phyloP scores from a whole-genome alignment of 2,329 filamentous ascomycete genomes.

The Rasamsonia emersonii region DNA sequence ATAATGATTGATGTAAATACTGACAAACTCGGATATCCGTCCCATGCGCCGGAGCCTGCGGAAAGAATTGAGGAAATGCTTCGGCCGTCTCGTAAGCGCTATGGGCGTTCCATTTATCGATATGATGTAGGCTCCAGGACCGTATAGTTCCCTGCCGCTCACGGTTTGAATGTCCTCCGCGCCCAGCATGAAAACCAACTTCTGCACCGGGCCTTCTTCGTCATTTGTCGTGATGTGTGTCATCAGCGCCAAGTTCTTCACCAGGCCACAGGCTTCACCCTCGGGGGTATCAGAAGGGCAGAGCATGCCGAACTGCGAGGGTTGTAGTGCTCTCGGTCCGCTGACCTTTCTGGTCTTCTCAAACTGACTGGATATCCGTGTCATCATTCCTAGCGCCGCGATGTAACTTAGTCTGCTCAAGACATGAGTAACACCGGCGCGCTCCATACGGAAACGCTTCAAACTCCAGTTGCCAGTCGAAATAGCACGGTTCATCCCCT shows the following conservation, averaged over 20 bases:
- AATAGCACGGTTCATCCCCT: slow-evolving; percentile 90
- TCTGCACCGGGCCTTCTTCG: slow-evolving; percentile 80
- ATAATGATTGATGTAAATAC: slow-evolving; percentile 91
- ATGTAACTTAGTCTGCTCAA: slow-evolving; percentile 94
- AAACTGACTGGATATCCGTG: slow-evolving; percentile 93
- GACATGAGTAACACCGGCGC: slow-evolving; percentile 93
- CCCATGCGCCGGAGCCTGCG: slow-evolving; percentile 80
- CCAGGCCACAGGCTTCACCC: slow-evolving; percentile 94
- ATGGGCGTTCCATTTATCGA: slow-evolving; percentile 94
- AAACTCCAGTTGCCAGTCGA: slow-evolving; percentile 97
- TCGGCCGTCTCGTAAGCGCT: slow-evolving; percentile 76
- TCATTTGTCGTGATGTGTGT: slow-evolving; percentile 98
- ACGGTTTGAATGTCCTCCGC: slow-evolving; percentile 73
- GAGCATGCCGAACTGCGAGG: slow-evolving; percentile 97
- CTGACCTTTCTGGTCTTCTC: slow-evolving; percentile 97
- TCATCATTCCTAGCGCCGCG: slow-evolving; percentile 98
- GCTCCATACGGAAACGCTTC: slow-evolving; percentile 98
- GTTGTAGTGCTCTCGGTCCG: slow-evolving; percentile 89
- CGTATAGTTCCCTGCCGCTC: slow-evolving; percentile 79
- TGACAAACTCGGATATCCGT: slow-evolving; percentile 90
- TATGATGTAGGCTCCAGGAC: slow-evolving; percentile 74
- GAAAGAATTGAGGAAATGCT: slow-evolving; percentile 77
- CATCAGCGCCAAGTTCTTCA: slow-evolving; percentile 98
- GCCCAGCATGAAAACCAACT: slow-evolving; percentile 78
- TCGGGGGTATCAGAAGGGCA: slow-evolving; percentile 96